Base-by-base conservation (phyloP, 768 basidiomycete genomes). In the Amanita phalloides region DNA sequence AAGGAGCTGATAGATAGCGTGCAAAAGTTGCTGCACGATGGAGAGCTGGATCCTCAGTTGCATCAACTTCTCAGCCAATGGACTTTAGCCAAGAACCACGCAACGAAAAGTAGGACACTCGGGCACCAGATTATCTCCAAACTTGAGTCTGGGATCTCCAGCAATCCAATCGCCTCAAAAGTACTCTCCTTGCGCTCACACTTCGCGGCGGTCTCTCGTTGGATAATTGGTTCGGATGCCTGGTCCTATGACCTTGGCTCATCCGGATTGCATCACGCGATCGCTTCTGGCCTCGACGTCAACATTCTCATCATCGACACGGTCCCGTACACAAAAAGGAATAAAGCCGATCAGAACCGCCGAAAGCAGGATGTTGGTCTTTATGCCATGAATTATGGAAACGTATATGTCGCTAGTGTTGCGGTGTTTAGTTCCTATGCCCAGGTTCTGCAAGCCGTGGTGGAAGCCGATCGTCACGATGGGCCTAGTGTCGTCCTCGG, bases 141-240 rank as follows among this genome's bases (percentile, higher is more conserved):
- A 23, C 71, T 88, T 10, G 70, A 77, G 57, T 68, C 70, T 14
- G 52, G 64, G 2, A 54, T 71, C 1, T 57, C 69, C 14, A 54
- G 64, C 6, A 70, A 75, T 53, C 64, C 74, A 4, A 66, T 74
- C 7, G 79, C 77, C 4, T 67, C 79, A 37, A 74, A 73, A 26
- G 74, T 90, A 42, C 74, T 90, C 35, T 60, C 74, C 13, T 70
- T 86, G 9, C 74, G 75, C 37, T 67, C 77, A 17, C 78, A 83
- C 57, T 79, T 96, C 58, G 70, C 78, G 38, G 71, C 81, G 6
- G 72, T 72, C 35, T 92, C 90, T 6, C 76, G 89, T 53, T 99
- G 96, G 96, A 98, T 99, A 66, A 86, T 99, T 58, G 93, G 95
- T 17, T 97, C 94, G 17, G 96, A 99, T 64, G 88, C 90, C 0